Percentiles rank a stretch among this genome's conserved stretches.
Conservation (phyloP, 148 eudicot species). For the Vaccinium darrowii region DNA sequence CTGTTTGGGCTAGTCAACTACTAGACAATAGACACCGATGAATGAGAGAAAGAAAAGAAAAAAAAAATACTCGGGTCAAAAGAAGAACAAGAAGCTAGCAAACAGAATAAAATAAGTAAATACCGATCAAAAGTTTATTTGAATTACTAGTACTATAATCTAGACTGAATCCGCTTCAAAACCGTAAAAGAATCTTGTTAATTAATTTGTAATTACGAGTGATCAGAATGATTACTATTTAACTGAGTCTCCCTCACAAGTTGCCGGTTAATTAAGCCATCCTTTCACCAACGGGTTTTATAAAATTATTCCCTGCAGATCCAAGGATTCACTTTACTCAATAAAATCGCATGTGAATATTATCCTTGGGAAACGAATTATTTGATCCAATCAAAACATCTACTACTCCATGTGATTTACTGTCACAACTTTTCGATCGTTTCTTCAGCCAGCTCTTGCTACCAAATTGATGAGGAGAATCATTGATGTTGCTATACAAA, state of each 20-base stretch:
- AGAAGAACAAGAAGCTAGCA: too few species aligned
- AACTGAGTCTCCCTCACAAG: neutral
- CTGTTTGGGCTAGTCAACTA: too few species aligned
- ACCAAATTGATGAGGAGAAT: neutral
- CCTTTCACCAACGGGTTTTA: neutral
- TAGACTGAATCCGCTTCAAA: neutral
- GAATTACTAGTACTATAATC: neutral
- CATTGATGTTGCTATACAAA: neutral
- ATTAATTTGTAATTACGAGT: neutral
- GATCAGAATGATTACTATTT: neutral
- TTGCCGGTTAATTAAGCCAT: neutral
- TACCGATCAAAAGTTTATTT: neutral
- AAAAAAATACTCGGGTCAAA: too few species aligned
- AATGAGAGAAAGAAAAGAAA: too few species aligned
- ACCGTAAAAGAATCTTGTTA: neutral
- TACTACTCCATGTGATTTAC: conserved; percentile 1
- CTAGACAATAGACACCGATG: too few species aligned
- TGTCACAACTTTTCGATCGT: neutral
- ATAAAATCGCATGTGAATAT: neutral
- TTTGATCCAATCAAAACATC: neutral
- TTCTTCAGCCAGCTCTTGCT: neutral
- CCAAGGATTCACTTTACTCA: neutral
- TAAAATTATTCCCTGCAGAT: neutral
- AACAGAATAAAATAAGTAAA: neutral
- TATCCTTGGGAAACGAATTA: neutral